Evolutionary conservation across 305 asterid genomes (phyloP), one percentile per base, ranked within the genome.

Genomic region (Caryopteris hybrid): DNA sequence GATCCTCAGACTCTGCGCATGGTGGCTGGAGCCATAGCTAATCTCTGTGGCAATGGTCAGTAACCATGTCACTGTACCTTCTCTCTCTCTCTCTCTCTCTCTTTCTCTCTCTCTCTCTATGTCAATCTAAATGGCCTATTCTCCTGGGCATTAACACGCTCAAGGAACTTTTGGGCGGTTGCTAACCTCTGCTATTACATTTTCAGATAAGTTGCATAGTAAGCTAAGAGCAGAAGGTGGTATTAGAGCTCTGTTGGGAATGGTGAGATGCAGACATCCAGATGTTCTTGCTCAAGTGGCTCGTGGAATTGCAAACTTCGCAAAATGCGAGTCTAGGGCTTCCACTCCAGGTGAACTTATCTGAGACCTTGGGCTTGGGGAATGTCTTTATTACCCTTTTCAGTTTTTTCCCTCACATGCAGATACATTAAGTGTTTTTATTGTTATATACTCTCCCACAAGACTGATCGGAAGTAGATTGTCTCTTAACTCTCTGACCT

Each of bases 231-330:
- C 77, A 41, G 95, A 89, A 84, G 96, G 96, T 45, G 95, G 98
- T 45, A 78, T 89, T 25, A 87, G 82, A 72, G 98, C 98, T 11
- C 66, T 92, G 64, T 74, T 89, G 64, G 96, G 88, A 57, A 87
- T 92, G 96, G 92, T 89, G 43, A 80, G 86, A 74, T 83, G 85
- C 82, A 77, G 88, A 59, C 96, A 92, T 83, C 90, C 92, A 39
- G 98, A 89, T 68, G 96, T 92, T 83, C 88, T 92, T 48, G 91
- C 96, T 61, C 98, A 92, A 82, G 95, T 87, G 64, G 96, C 98
- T 66, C 98, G 96, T 34, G 98, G 95, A 61, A 84, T 89, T 56
- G 96, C 96, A 0, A 91, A 91, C 82, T 91, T 91, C 55, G 98
- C 98, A 9, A 91, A 91, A 74, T 91, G 98, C 60, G 98, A 91